phyloP scores from a whole-genome alignment of 2,329 filamentous ascomycete species.

The Ploettnerulaceae sp. region DNA sequence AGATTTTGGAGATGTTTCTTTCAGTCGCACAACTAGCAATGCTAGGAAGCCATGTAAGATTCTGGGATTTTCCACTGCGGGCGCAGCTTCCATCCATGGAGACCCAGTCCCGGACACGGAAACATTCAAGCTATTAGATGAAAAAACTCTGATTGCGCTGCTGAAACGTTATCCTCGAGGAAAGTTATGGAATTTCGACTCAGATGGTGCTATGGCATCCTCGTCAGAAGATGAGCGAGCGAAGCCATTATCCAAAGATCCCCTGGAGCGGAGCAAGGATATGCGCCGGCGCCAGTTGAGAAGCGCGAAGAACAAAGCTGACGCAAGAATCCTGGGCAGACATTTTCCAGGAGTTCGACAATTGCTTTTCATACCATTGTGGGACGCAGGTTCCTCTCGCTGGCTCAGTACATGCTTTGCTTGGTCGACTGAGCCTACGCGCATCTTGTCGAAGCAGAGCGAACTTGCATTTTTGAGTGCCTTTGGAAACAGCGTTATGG shows the following conservation, averaged over 20 bases:
- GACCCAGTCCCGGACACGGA: conserved; percentile 26
- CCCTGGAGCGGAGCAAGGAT: conserved; percentile 10
- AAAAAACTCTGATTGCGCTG: conserved; percentile 31
- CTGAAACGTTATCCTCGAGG: conserved; percentile 43
- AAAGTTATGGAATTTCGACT: conserved; percentile 45
- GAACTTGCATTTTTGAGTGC: conserved; percentile 38
- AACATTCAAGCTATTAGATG: conserved; percentile 28
- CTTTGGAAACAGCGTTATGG: conserved; percentile 49
- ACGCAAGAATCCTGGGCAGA: conserved; percentile 33
- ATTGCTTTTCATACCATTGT: conserved; percentile 45
- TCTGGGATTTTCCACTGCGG: conserved; percentile 32
- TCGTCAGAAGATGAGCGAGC: conserved; percentile 40
- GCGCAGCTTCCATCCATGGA: conserved; percentile 30
- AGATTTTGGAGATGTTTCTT: conserved; percentile 9
- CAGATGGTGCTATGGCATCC: conserved; percentile 39
- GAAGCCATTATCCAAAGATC: conserved; percentile 2
- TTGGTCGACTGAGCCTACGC: conserved; percentile 36
- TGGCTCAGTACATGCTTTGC: conserved; percentile 49
- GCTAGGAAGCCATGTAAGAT: conserved; percentile 26
- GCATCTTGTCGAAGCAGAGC: conserved; percentile 34
- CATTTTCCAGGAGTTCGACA: conserved; percentile 44
- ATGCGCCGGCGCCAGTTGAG: conserved; percentile 13
- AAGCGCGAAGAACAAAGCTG: conserved; percentile 22
- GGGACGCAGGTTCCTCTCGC: conserved; percentile 42
- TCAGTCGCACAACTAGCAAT: conserved; percentile 19